Evolutionary conservation across 257 asterid species (phyloP).

Genomic region (Petrea volubilis): DNA sequence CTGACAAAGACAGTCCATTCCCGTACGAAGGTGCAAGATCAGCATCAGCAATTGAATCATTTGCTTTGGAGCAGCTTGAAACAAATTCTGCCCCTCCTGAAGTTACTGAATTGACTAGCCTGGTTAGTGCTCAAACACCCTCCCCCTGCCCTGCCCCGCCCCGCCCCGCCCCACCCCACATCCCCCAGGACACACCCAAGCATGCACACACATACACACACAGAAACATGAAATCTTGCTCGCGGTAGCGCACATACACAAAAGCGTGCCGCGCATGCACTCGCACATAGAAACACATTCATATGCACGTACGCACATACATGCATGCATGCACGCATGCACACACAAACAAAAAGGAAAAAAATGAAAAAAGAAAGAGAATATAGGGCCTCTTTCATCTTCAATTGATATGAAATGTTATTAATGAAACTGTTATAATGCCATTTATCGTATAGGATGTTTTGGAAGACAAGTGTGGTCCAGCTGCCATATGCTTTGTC

Average conservation of each 20-base stretch:
- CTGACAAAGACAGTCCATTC: slow-evolving; percentile 82
- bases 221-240: neutral
- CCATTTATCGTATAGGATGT: slow-evolving; percentile 53
- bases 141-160: neutral
- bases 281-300: too few species aligned
- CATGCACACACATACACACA: neutral
- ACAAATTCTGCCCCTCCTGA: slow-evolving; percentile 86
- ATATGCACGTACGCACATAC: too few species aligned
- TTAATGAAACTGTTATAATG: slow-evolving; percentile 7
- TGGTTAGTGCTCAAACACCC: slow-evolving; percentile 41
- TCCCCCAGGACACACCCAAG: neutral
- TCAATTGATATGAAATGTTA: neutral
- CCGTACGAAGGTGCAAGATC: slow-evolving; percentile 90
- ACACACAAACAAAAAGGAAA: too few species aligned
- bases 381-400: too few species aligned
- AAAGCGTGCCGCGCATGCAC: too few species aligned
- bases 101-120: slow-evolving; percentile 86
- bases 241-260: too few species aligned
- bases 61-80: slow-evolving; percentile 88
- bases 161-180: neutral
- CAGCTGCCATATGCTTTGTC: slow-evolving; percentile 90
- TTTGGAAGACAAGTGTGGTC: slow-evolving; percentile 90
- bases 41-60: slow-evolving; percentile 89
- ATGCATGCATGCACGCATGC: too few species aligned
- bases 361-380: too few species aligned